Evolutionary conservation across 2,329 filamentous ascomycete species (phyloP).

Genomic region (Zymoseptoria crescenta): DNA sequence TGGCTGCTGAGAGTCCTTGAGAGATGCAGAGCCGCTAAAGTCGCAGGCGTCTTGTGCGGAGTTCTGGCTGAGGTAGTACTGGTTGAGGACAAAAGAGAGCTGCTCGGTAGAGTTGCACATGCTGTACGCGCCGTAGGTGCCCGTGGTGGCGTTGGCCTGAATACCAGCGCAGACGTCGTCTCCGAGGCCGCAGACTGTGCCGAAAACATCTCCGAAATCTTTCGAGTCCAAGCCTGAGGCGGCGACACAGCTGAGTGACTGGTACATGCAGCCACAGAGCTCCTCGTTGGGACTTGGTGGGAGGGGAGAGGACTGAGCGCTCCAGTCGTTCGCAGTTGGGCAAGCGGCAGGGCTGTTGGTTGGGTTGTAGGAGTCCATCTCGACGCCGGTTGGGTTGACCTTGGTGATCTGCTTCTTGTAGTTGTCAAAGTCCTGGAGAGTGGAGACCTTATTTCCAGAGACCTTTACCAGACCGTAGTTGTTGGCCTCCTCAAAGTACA

Average conservation of each 20-base stretch:
- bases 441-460: constrained; percentile 51
- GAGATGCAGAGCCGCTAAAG: constrained; percentile 60
- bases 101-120: constrained; percentile 66
- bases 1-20: constrained; percentile 43
- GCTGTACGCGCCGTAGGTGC: constrained; percentile 67
- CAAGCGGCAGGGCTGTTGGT: constrained; percentile 63
- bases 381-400: constrained; percentile 58
- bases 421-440: constrained; percentile 65
- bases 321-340: constrained; percentile 64
- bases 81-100: constrained; percentile 65
- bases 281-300: constrained; percentile 72
- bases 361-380: constrained; percentile 62
- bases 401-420: constrained; percentile 63
- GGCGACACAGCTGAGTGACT: constrained; percentile 63
- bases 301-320: constrained; percentile 56
- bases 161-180: constrained; percentile 59
- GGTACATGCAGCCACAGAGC: constrained; percentile 81
- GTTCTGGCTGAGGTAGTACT: constrained; percentile 58
- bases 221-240: constrained; percentile 49
- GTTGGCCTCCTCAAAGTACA: constrained; percentile 91
- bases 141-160: constrained; percentile 56
- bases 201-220: constrained; percentile 62
- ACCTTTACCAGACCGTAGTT: constrained; percentile 73
- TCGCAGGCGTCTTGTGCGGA: constrained; percentile 53
- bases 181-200: constrained; percentile 57